phyloP scores from a whole-genome alignment of 176 grass and related monocot species.

The Aegilops speltoides region DNA sequence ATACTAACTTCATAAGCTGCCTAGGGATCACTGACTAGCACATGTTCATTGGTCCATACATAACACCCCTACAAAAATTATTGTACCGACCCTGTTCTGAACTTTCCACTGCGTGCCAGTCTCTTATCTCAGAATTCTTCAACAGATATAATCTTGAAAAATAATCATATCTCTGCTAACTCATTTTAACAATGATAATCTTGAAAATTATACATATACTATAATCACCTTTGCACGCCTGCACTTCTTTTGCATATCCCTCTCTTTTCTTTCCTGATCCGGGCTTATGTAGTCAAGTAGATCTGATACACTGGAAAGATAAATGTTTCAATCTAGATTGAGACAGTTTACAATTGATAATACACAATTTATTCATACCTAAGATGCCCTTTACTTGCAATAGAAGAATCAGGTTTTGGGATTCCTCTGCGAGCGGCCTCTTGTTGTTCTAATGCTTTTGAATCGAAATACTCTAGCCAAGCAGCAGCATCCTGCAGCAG shows the following conservation, averaged over 20 bases:
- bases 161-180: neutral
- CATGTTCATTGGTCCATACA: slow-evolving; percentile 5
- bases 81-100: neutral
- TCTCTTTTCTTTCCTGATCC: slow-evolving; percentile 88
- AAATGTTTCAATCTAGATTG: slow-evolving; percentile 58
- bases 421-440: slow-evolving; percentile 89
- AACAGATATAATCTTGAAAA: neutral
- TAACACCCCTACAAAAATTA: slow-evolving; percentile 1
- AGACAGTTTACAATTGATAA: slow-evolving; percentile 36
- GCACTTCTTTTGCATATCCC: slow-evolving; percentile 70
- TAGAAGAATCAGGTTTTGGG: slow-evolving; percentile 96
- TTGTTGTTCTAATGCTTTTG: slow-evolving; percentile 92
- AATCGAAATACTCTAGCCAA: slow-evolving; percentile 99
- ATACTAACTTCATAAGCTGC: neutral
- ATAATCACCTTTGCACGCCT: slow-evolving; percentile 78
- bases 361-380: slow-evolving; percentile 73
- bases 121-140: neutral
- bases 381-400: slow-evolving; percentile 98
- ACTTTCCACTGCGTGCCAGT: neutral
- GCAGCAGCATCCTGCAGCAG: slow-evolving; percentile 84
- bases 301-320: slow-evolving; percentile 95
- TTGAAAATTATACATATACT: slow-evolving; percentile 6
- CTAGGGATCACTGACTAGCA: neutral
- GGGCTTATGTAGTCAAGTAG: slow-evolving; percentile 99
- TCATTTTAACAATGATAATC: slow-evolving; percentile 11